phyloP scores from a whole-genome alignment of 495 filamentous ascomycete species.

The Amorphotheca resinae region DNA sequence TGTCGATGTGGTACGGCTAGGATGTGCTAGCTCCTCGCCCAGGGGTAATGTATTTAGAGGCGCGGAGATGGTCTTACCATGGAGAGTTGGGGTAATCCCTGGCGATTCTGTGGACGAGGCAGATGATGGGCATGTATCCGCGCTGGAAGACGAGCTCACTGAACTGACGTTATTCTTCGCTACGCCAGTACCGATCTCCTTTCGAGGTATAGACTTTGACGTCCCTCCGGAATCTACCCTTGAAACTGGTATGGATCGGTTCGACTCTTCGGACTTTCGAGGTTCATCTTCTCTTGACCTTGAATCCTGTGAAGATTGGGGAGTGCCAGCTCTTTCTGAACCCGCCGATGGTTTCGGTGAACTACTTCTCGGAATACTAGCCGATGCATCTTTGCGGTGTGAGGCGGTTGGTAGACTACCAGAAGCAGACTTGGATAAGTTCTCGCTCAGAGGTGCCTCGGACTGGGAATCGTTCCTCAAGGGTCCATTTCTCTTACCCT shows the following conservation, averaged over 20 bases:
- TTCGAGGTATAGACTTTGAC: slow-evolving; percentile 32
- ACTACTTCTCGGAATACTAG: slow-evolving; percentile 9
- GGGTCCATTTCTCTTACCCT: slow-evolving; percentile 45
- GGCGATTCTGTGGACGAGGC: slow-evolving; percentile 19
- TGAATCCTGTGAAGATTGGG: slow-evolving; percentile 37
- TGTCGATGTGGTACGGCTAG: slow-evolving; percentile 13
- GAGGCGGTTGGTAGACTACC: slow-evolving; percentile 4
- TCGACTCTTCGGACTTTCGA: slow-evolving; percentile 29
- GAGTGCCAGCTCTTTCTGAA: slow-evolving; percentile 30
- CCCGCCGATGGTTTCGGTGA: slow-evolving; percentile 14
- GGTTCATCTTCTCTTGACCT: slow-evolving; percentile 33
- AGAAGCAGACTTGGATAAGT: slow-evolving; percentile 6
- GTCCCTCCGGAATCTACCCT: slow-evolving; percentile 21
- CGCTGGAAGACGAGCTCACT: slow-evolving; percentile 14
- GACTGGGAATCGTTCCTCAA: slow-evolving; percentile 56
- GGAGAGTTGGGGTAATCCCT: slow-evolving; percentile 22
- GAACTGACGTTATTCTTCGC: slow-evolving; percentile 12
- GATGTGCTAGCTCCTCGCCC: slow-evolving; percentile 14
- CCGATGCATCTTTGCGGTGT: slow-evolving; percentile 9
- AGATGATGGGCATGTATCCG: slow-evolving; percentile 18
- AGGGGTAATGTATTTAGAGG: slow-evolving; percentile 10
- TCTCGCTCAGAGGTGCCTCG: slow-evolving; percentile 15
- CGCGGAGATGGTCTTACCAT: slow-evolving; percentile 27
- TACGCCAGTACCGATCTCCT: slow-evolving; percentile 26
- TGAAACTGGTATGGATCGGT: slow-evolving; percentile 15